These are phyloP conservation scores for Eucalyptus dawsonii DNA, from an alignment of 345 rosid genomes.

Conservation along the genomic window DNA sequence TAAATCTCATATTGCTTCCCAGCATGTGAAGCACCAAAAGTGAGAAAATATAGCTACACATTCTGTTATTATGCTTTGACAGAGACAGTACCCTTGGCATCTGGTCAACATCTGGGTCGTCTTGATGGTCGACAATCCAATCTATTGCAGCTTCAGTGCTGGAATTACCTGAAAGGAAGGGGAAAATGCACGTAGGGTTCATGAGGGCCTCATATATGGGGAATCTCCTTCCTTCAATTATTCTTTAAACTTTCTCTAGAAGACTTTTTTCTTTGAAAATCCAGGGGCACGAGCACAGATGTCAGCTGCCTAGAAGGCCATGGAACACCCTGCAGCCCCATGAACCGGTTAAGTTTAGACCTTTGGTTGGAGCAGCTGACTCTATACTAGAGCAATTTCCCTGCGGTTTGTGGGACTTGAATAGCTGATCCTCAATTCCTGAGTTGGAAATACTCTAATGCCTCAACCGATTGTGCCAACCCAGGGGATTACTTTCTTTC, in stretches of 20 bases:
- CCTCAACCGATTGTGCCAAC: neutral
- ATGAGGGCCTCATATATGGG: neutral
- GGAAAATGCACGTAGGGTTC: neutral
- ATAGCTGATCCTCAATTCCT: neutral
- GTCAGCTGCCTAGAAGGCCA: neutral
- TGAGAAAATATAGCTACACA: neutral
- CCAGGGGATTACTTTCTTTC: neutral
- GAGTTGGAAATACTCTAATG: neutral
- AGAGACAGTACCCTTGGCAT: constrained; percentile 35
- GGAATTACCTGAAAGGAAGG: constrained; percentile 35
- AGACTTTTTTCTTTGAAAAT: neutral
- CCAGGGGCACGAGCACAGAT: neutral
- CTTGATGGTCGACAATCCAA: constrained; percentile 78
- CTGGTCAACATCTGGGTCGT: constrained; percentile 47
- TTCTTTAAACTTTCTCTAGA: neutral
- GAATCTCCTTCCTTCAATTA: neutral
- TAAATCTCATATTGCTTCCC: neutral
- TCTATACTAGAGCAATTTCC: neutral
- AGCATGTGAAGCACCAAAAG: neutral
- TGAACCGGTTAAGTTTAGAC: neutral
- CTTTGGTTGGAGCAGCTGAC: neutral
- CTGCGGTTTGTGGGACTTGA: neutral
- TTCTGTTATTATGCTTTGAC: neutral
- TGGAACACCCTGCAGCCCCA: neutral
- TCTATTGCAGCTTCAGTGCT: constrained; percentile 52